Evolutionary conservation across 495 filamentous ascomycete genomes (phyloP).

Genomic region (Podospora pseudocomata): DNA sequence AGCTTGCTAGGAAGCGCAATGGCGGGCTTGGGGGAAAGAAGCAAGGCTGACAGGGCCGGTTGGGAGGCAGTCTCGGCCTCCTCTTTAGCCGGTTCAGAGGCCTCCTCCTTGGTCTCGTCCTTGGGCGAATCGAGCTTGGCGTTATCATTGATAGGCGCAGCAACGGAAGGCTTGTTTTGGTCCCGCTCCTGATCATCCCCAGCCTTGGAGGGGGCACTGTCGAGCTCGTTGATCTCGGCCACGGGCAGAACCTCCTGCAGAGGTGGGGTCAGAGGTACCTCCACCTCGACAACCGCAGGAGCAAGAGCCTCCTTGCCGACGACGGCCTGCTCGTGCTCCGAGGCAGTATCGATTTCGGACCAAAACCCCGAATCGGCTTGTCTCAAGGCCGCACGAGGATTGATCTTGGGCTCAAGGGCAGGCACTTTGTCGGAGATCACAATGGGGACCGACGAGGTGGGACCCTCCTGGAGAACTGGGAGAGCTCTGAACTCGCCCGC

Average conservation of each 20-base stretch:
- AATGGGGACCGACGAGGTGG: neutral
- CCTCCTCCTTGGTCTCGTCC: slow-evolving; percentile 2
- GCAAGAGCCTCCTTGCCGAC: neutral
- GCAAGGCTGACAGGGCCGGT: neutral
- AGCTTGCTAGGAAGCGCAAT: slow-evolving; percentile 15
- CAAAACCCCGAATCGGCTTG: slow-evolving; percentile 36
- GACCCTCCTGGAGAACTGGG: slow-evolving; percentile 14
- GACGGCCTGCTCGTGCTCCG: slow-evolving; percentile 8
- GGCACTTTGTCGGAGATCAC: slow-evolving; percentile 11
- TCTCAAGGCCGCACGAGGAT: slow-evolving; percentile 13
- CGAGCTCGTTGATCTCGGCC: slow-evolving; percentile 9
- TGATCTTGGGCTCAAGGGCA: slow-evolving; percentile 16
- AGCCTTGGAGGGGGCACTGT: neutral
- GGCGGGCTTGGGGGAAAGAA: slow-evolving; percentile 9
- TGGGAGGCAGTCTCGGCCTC: slow-evolving; percentile 2
- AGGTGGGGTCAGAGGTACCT: neutral
- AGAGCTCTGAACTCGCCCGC: slow-evolving; percentile 16
- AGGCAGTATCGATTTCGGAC: slow-evolving; percentile 8
- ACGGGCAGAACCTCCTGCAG: neutral
- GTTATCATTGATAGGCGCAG: neutral
- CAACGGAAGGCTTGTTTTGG: neutral
- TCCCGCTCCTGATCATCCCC: slow-evolving; percentile 3
- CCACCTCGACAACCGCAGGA: neutral
- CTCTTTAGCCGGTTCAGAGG: slow-evolving; percentile 3
- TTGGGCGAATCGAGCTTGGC: neutral